A percentile compares a stretch with the other conserved stretches of the same genome.
Evolutionary conservation across 208 protist species (phyloP).

Genomic region (Spongospora subterranea): DNA sequence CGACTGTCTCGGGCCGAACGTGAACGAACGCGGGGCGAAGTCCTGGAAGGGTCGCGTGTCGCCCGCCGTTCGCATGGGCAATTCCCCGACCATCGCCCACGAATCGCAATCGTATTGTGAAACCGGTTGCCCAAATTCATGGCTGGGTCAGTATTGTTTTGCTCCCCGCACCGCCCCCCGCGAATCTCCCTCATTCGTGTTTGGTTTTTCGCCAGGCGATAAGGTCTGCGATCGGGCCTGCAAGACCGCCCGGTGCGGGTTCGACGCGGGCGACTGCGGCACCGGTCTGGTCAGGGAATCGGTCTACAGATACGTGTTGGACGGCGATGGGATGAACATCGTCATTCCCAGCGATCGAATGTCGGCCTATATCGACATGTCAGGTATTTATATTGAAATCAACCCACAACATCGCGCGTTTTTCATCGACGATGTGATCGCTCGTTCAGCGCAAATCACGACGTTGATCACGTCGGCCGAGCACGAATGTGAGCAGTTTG

Average conservation of each 20-base stretch:
- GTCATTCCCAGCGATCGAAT: conserved; percentile 18
- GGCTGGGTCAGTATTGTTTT: conserved; percentile 68
- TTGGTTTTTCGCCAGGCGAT: conserved; percentile 67
- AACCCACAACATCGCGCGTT: neutral
- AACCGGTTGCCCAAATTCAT: conserved; percentile 73
- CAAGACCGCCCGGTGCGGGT: conserved; percentile 61
- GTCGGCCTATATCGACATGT: conserved; percentile 47
- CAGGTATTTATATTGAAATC: neutral
- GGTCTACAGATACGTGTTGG: neutral
- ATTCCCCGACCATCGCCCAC: neutral
- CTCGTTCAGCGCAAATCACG: neutral
- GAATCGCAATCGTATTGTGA: conserved; percentile 62
- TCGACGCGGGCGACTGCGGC: conserved; percentile 61
- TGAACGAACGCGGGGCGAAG: neutral
- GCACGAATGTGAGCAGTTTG: conserved; percentile 46
- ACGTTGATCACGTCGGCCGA: conserved; percentile 29
- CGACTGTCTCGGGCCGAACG: conserved; percentile 49
- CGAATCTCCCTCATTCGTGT: no score
- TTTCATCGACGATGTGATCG: neutral
- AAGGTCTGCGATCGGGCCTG: conserved; percentile 74
- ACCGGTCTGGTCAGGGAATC: conserved; percentile 45
- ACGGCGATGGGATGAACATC: neutral
- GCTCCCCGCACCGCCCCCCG: no score
- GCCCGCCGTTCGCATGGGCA: neutral
- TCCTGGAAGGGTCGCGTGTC: neutral